A percentile compares a stretch with the other conserved stretches of the same genome.
Evolutionary conservation across 2,329 filamentous ascomycete species (phyloP).

Genomic region (Talaromyces sp.): DNA sequence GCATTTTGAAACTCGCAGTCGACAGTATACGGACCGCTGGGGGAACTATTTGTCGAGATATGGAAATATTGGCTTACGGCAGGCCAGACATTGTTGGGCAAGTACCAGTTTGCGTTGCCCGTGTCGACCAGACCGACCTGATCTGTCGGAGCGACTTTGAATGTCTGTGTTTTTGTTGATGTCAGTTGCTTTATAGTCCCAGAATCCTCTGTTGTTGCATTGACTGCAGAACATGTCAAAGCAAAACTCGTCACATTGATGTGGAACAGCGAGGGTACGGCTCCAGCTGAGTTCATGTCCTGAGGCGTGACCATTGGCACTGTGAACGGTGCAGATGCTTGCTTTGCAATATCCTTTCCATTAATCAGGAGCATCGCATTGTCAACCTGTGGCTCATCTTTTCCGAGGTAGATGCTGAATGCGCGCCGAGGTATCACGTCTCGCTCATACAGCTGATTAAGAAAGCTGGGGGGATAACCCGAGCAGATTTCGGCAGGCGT

Average conservation of each 20-base stretch:
- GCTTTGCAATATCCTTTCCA: background rate
- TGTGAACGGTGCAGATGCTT: background rate
- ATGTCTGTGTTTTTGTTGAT: background rate
- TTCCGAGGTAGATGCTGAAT: background rate
- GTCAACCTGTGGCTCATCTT: background rate
- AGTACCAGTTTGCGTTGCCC: background rate
- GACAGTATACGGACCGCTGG: background rate
- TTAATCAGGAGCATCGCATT: background rate
- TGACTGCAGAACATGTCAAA: background rate
- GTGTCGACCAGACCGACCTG: background rate
- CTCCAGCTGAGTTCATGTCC: background rate
- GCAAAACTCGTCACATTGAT: background rate
- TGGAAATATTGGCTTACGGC: background rate
- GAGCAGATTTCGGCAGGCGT: background rate
- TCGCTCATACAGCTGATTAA: background rate
- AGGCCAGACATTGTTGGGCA: background rate
- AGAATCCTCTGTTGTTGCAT: background rate
- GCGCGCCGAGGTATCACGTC: background rate
- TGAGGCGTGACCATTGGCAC: background rate
- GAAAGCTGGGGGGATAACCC: background rate
- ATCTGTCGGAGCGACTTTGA: background rate
- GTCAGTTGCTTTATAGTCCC: background rate
- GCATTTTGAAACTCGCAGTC: background rate
- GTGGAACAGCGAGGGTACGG: background rate
- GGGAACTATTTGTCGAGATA: background rate